Evolutionary conservation across 169 alveolate species (phyloP), one percentile per base, ranked within the genome.

Genomic region (Eimeria falciformis): DNA sequence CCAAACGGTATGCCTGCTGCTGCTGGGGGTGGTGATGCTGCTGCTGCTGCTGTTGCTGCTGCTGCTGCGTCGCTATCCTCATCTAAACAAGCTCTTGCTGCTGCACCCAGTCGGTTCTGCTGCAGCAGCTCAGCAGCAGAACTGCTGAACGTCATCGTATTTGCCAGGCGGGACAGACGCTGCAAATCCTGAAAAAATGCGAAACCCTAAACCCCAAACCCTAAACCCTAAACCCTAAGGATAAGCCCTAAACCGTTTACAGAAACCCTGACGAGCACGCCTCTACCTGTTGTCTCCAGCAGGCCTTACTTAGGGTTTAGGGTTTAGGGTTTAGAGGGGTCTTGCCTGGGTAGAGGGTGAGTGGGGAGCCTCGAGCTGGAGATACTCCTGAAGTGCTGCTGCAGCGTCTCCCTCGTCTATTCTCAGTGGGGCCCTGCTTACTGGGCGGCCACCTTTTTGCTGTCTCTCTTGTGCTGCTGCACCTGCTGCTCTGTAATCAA

Each of bases 141-240:
- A 40, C 29, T 58, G 11, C 71, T 21, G 29, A 58, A 21, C 11
- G 71, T 58, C 71, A 58, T 14, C 11, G 71, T 58, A 27, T 58
- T 58, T 14, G 71, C 71, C 33, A 58, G 71, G 29, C 71, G 71
- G 9, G 71, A 7, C 33, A 58, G 71, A 7, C 71, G 71, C 71
- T 58, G 71, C 71, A 58, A 21, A 21, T 58, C 71, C 82, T 71
- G 62, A n/a, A n/a, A n/a, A n/a, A n/a, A n/a, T n/a, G 40, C 77
- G 21, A 66, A 2, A 68, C 81, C 27, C 50, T 33, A 68, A 68
- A 68, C 81, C 81, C 81, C 37, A 68, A 68, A 68, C 81, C 81
- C 81, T 68, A 68, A 68, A 68, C 81, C 81, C 81, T 68, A 68
- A 68, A 68, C 81, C 81, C 81, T 68, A 68, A 33, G 37, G n/a